Conservation (phyloP, 1,139 yeast species). For the Kodamaea arcana region DNA sequence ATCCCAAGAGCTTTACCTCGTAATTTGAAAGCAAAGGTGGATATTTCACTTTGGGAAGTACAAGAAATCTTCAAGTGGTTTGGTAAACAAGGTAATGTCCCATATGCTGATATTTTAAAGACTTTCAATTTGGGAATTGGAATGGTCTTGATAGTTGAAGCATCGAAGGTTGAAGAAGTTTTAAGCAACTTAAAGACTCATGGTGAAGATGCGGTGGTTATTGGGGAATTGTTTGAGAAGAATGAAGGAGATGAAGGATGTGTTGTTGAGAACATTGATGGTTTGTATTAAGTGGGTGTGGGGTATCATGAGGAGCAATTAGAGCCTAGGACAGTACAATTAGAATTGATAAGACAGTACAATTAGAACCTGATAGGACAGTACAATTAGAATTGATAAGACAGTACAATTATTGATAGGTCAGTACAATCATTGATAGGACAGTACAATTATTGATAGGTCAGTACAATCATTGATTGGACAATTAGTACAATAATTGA, state of each 20-base stretch:
- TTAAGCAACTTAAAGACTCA: constrained; percentile 50
- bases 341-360: too few species aligned
- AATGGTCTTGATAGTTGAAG: constrained; percentile 82
- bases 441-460: too few species aligned
- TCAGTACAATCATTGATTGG: too few species aligned
- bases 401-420: too few species aligned
- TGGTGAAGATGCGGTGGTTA: constrained; percentile 74
- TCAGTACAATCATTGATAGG: too few species aligned
- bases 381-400: too few species aligned
- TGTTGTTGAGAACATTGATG: constrained; percentile 59
- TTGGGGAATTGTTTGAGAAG: constrained; percentile 68
- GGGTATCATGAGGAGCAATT: too few species aligned
- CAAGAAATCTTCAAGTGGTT: constrained; percentile 93
- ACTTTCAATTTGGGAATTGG: constrained; percentile 97
- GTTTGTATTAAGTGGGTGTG: constrained; percentile 55
- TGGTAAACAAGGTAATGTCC: constrained; percentile 87
- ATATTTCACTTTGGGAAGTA: constrained; percentile 75
- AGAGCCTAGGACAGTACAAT: too few species aligned
- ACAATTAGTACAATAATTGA: too few species aligned
- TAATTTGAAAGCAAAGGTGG: constrained; percentile 73
- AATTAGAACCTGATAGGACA: too few species aligned
- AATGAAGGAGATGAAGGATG: constrained; percentile 58
- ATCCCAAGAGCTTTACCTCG: constrained; percentile 92
- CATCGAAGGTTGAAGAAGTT: constrained; percentile 57
- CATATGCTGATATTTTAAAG: constrained; percentile 76